Conservation (phyloP, 2,329 filamentous ascomycete genomes). For the Ceratocystis cacaofunesta region DNA sequence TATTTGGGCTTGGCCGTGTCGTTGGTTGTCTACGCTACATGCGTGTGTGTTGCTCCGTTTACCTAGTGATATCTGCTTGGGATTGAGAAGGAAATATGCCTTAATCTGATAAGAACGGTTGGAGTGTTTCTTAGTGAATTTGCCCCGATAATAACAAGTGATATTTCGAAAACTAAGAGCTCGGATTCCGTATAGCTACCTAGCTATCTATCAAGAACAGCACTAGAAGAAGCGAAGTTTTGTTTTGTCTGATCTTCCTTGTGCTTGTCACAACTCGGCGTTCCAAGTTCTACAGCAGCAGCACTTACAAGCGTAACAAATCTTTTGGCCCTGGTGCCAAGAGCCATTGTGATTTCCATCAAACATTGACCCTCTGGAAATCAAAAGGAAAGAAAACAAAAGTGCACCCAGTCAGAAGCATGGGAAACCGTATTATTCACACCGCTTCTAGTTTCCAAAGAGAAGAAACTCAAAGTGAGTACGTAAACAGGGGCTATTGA, state of each 20-base stretch:
- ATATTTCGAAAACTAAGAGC: no score
- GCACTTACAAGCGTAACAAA: neutral
- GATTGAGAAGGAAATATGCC: no score
- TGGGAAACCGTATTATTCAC: neutral
- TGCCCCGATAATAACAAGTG: no score
- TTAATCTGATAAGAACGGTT: no score
- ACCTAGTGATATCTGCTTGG: no score
- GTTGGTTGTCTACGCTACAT: no score
- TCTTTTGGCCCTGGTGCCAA: neutral
- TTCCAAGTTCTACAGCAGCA: neutral
- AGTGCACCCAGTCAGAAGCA: neutral
- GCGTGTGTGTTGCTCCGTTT: no score
- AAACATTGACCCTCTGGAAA: neutral
- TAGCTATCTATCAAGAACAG: neutral
- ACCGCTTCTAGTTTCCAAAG: neutral
- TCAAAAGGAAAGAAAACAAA: neutral
- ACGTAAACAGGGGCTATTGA: neutral
- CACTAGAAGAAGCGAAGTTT: neutral
- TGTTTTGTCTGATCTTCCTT: conserved; percentile 1
- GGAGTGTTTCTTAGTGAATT: no score
- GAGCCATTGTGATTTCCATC: neutral
- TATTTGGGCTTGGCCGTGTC: no score
- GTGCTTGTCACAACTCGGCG: neutral
- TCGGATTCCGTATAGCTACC: no score
- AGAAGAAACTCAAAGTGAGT: no score